Evolutionary conservation across 768 basidiomycete genomes (phyloP).

Genomic region (Tylopilus rubrobrunneus): DNA sequence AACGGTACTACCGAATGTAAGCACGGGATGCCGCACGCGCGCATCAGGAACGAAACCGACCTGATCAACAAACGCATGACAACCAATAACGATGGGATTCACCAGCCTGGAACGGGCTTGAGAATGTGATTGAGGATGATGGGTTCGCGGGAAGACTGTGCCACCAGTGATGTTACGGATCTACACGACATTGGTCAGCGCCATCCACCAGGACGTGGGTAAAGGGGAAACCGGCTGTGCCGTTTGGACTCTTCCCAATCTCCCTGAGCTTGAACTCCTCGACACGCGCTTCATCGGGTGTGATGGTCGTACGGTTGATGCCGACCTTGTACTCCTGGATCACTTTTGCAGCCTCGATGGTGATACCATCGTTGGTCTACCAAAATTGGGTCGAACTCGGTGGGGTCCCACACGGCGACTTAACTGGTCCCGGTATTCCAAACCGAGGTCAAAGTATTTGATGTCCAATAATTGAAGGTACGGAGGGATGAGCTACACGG

Average conservation of each 20-base stretch:
- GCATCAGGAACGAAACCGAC: slow-evolving; percentile 33
- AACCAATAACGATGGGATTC: slow-evolving; percentile 93
- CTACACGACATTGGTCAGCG: slow-evolving; percentile 31
- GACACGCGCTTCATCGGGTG: slow-evolving; percentile 94
- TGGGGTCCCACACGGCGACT: background rate
- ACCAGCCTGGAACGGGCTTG: slow-evolving; percentile 92
- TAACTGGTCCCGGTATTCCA: slow-evolving; percentile 89
- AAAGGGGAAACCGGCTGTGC: slow-evolving; percentile 57
- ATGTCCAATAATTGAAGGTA: slow-evolving; percentile 86
- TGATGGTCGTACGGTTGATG: slow-evolving; percentile 99
- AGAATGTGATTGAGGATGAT: slow-evolving; percentile 91
- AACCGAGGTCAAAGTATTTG: slow-evolving; percentile 97
- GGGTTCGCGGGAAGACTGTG: slow-evolving; percentile 96
- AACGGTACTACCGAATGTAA: slow-evolving; percentile 62
- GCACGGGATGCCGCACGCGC: background rate
- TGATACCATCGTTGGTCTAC: slow-evolving; percentile 91
- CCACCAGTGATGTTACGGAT: slow-evolving; percentile 98
- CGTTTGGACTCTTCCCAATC: slow-evolving; percentile 98
- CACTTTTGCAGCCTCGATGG: slow-evolving; percentile 89
- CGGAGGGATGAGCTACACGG: slow-evolving; percentile 83
- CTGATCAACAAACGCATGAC: slow-evolving; percentile 98
- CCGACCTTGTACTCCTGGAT: slow-evolving; percentile 94
- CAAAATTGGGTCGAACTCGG: background rate
- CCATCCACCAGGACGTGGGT: background rate
- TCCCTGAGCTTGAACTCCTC: slow-evolving; percentile 97